Evolutionary conservation across 768 basidiomycete species (phyloP).

Genomic region (Collybia sp.): DNA sequence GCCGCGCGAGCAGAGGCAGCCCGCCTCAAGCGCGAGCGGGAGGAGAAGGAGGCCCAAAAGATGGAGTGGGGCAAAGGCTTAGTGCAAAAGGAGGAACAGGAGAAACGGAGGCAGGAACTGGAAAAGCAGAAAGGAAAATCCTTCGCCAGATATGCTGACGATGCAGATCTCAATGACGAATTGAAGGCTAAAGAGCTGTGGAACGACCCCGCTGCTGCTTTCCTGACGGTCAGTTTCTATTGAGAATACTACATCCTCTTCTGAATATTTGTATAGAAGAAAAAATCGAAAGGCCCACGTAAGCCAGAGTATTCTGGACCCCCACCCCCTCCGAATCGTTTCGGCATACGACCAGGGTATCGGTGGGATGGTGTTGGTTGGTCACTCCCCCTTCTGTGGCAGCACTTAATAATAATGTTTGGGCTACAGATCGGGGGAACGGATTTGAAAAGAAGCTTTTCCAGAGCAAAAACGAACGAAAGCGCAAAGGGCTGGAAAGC

Average conservation of each 20-base stretch:
- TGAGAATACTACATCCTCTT: not conserved
- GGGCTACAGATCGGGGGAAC: conserved; percentile 70
- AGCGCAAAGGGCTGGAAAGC: conserved; percentile 65
- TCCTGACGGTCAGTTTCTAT: conserved; percentile 66
- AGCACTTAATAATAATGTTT: conserved; percentile 1
- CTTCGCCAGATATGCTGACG: conserved; percentile 80
- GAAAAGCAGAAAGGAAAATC: conserved; percentile 61
- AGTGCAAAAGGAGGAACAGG: conserved; percentile 79
- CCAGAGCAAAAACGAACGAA: conserved; percentile 74
- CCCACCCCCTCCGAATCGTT: conserved; percentile 89
- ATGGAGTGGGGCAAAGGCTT: conserved; percentile 99
- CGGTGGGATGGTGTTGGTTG: conserved; percentile 98
- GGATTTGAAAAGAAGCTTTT: conserved; percentile 94
- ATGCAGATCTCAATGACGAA: conserved; percentile 81
- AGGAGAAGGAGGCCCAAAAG: conserved; percentile 85
- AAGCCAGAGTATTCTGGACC: conserved; percentile 87
- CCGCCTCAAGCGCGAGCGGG: conserved; percentile 68
- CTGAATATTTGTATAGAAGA: conserved; percentile 48
- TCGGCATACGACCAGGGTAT: conserved; percentile 92
- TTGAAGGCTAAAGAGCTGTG: conserved; percentile 77
- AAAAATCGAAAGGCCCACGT: conserved; percentile 65
- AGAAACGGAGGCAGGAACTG: conserved; percentile 58
- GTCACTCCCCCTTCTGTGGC: conserved; percentile 14
- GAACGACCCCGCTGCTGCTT: conserved; percentile 98
- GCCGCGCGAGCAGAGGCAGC: conserved; percentile 83